Base-by-base conservation (phyloP, 257 asterid genomes). In the Parsonsia alboflavescens region DNA sequence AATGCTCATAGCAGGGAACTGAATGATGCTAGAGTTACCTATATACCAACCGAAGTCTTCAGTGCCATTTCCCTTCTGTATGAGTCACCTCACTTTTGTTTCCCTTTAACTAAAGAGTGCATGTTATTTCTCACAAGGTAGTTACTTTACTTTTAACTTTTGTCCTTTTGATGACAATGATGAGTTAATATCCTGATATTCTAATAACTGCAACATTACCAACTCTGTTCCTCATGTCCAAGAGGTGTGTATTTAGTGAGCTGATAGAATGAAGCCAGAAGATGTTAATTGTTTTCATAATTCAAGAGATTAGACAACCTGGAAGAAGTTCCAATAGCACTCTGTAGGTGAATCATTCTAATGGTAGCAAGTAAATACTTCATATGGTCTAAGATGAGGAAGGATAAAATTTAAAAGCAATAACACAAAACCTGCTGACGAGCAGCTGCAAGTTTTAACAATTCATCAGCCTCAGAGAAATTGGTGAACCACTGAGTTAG, bases 381-480 rank as follows among this genome's bases (percentile, higher is more conserved):
- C n/a, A 7, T 6, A 67, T 56, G 33, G 22, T 2, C 22, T 58
- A 56, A 10, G 16, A 54, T 41, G 21, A 45, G 42, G 44, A 26
- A 17, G 26, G 61, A 78, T 48, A 28, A 9, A n/a, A 45, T 17
- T 10, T 36, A 56, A 10, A 45, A 68, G 74, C 36, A 73, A 41
- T 75, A 61, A 66, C 69, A 79, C 72, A n/a, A 75, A 56, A 93
- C 98, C 97, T 94, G 96, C 82, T 91, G 97, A 54, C 97, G 93
- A 77, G 97, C 97, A 64, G 96, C 95, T 63, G 96, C 96, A 73
- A 94, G 96, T 80, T 89, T 87, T 84, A 94, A 84, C 77, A 94
- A 86, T 84, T 90, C 98, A 77, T 90, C 98, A 44, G 97, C 97
- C 85, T 91, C 97, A 0, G 98, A 91, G 80, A 91, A 93, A 77